Evolutionary conservation across 164 flowering plant genomes (phyloP).

Genomic region (Tetrastigma voinierianum): DNA sequence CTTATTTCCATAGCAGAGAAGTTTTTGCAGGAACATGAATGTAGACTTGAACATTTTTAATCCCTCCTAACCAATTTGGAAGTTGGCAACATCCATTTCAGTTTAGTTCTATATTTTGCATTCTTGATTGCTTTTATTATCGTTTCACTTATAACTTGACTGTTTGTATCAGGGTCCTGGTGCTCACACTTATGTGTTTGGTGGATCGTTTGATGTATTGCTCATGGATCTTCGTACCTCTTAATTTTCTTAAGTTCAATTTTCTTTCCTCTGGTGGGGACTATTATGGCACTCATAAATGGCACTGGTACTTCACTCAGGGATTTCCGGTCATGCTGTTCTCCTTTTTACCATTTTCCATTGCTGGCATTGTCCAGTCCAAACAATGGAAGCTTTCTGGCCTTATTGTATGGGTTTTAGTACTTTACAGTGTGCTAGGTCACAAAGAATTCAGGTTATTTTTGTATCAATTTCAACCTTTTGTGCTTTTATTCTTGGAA

Average conservation of each 20-base stretch:
- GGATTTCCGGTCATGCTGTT: conserved; percentile 84
- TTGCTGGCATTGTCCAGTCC: conserved; percentile 57
- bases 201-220: conserved; percentile 82
- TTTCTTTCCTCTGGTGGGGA: conserved; percentile 92
- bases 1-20: neutral
- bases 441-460: conserved; percentile 97
- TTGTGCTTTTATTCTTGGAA: neutral
- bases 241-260: conserved; percentile 88
- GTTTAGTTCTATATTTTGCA: neutral
- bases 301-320: conserved; percentile 96
- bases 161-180: conserved; percentile 52
- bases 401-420: conserved; percentile 75
- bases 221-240: conserved; percentile 79
- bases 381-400: conserved; percentile 76
- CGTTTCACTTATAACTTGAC: conserved; percentile 6
- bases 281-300: conserved; percentile 89
- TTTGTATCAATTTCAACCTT: neutral
- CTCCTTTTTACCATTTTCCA: conserved; percentile 68
- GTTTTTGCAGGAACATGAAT: neutral
- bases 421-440: conserved; percentile 76
- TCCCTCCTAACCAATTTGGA: neutral
- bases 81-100: neutral
- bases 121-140: neutral
- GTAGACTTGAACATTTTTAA: neutral
- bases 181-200: conserved; percentile 54